Evolutionary conservation across 495 filamentous ascomycete species (phyloP).

Genomic region (Bombardia bombarda): DNA sequence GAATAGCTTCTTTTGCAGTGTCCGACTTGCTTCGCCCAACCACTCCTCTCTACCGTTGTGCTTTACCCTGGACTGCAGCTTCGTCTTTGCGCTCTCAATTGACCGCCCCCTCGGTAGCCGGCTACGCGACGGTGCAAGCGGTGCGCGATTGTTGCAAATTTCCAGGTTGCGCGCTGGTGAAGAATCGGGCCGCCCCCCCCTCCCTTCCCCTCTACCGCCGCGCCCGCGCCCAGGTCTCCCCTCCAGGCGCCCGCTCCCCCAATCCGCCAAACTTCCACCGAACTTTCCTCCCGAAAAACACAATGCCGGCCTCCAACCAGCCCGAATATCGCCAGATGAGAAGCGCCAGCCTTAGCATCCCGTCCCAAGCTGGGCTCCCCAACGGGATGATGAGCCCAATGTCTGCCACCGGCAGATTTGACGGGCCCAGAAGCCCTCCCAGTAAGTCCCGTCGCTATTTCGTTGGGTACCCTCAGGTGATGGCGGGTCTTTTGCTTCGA

Average conservation of each 20-base stretch:
- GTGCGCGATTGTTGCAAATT: too few relatives aligned
- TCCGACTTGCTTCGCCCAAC: too few relatives aligned
- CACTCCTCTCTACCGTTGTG: too few relatives aligned
- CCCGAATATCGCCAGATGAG: slow-evolving; percentile 45
- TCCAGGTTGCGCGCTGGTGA: too few relatives aligned
- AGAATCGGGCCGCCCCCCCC: slow-evolving; percentile 15
- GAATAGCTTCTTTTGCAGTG: slow-evolving; percentile 11
- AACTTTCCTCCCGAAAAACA: slow-evolving; percentile 3
- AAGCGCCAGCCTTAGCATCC: slow-evolving; percentile 46
- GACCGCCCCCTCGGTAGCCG: too few relatives aligned
- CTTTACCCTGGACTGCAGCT: not conserved
- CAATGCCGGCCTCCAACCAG: slow-evolving; percentile 27
- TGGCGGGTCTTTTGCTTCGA: slow-evolving; percentile 1
- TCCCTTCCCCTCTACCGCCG: too few relatives aligned
- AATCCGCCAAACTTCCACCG: not conserved
- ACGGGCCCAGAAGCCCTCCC: slow-evolving; percentile 71
- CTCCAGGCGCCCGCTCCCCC: not conserved
- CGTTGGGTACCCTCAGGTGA: not conserved
- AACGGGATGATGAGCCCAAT: slow-evolving; percentile 30
- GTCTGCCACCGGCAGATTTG: slow-evolving; percentile 46
- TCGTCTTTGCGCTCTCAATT: slow-evolving; percentile 2
- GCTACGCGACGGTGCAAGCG: too few relatives aligned
- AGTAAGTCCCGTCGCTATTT: slow-evolving; percentile 43
- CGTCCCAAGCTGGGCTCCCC: slow-evolving; percentile 22
- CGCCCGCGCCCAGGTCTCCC: slow-evolving; percentile 8